phyloP scores from a whole-genome alignment of 2,329 filamentous ascomycete species.

The Colletotrichum neosansevieriae region DNA sequence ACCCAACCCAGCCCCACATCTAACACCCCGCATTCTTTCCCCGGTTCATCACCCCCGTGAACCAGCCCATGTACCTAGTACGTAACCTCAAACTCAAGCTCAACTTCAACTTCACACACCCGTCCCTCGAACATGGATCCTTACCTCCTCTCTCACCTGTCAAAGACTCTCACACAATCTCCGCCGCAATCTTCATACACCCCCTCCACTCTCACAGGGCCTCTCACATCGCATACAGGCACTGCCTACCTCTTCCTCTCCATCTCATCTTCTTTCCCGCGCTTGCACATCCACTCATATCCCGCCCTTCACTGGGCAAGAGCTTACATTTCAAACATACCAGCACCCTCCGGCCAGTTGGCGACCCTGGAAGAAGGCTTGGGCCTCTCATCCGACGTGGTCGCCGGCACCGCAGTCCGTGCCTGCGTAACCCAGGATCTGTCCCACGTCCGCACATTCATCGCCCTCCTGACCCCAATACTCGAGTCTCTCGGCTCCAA shows the following conservation, averaged over 20 bases:
- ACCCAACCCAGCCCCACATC: no score
- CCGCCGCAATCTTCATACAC: constrained; percentile 53
- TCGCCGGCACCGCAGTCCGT: constrained; percentile 60
- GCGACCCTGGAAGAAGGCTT: constrained; percentile 47
- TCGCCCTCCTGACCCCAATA: constrained; percentile 53
- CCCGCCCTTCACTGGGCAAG: constrained; percentile 59
- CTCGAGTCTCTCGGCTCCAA: constrained; percentile 45
- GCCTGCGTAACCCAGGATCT: constrained; percentile 57
- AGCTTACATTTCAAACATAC: constrained; percentile 57
- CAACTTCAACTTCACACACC: background rate
- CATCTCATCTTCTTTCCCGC: constrained; percentile 58
- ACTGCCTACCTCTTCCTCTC: constrained; percentile 68
- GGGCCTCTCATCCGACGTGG: constrained; percentile 60
- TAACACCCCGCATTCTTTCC: no score
- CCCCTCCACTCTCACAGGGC: constrained; percentile 54
- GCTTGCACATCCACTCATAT: constrained; percentile 57
- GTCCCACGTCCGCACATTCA: constrained; percentile 53
- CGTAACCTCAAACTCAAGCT: background rate
- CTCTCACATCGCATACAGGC: constrained; percentile 66
- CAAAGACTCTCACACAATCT: constrained; percentile 49
- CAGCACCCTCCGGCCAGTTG: constrained; percentile 3
- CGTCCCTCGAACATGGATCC: background rate
- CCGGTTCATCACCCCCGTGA: no score
- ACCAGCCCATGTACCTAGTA: background rate
- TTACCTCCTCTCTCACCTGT: constrained; percentile 18